Conservation (phyloP, 164 flowering plant genomes). For the Piper longum region DNA sequence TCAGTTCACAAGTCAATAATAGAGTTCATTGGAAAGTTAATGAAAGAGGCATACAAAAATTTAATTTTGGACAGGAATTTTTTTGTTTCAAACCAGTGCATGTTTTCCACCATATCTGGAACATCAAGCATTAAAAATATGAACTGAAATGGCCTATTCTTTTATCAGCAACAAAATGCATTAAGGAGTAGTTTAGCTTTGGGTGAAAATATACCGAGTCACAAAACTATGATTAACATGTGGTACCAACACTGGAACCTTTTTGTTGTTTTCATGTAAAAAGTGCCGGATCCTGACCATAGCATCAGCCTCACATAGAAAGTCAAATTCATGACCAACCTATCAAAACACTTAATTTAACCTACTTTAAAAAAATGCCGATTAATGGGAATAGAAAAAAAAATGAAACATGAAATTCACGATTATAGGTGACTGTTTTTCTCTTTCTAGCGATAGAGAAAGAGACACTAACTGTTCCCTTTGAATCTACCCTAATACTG, state of each 20-base stretch:
- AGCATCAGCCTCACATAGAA: conserved; percentile 74
- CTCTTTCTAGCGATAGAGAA: no score
- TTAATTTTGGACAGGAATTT: background rate
- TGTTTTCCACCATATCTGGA: background rate
- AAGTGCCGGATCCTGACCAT: conserved; percentile 63
- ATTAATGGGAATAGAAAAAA: conserved; percentile 4
- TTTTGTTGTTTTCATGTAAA: conserved; percentile 50
- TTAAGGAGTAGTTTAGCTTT: background rate
- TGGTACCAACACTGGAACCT: conserved; percentile 77
- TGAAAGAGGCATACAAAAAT: background rate
- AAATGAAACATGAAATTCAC: conserved; percentile 71
- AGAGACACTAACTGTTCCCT: no score
- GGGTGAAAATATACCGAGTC: conserved; percentile 36
- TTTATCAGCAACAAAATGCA: background rate
- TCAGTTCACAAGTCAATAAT: background rate
- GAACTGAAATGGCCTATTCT: background rate
- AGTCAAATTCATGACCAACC: conserved; percentile 97
- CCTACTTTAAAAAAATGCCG: no score
- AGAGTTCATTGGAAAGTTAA: background rate
- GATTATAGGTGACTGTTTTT: no score
- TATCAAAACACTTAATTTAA: conserved; percentile 3
- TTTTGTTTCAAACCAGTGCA: no score
- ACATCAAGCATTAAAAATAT: background rate
- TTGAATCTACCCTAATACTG: no score
- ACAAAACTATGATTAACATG: conserved; percentile 39